Evolutionary conservation across 2,329 filamentous ascomycete genomes (phyloP).

Genomic region (Sphaerulina musiva): DNA sequence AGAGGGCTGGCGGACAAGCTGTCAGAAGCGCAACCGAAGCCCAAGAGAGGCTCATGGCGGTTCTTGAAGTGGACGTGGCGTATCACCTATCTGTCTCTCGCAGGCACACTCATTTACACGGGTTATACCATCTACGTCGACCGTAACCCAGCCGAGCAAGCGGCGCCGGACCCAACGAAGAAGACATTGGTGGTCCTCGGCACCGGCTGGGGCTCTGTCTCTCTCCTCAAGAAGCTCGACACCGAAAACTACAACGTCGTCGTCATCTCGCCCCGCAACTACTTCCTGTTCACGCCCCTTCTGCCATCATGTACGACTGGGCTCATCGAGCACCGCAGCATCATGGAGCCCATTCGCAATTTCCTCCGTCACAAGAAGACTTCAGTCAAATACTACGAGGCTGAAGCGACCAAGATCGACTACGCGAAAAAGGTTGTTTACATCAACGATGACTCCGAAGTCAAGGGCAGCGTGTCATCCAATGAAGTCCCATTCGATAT

Average conservation of each 20-base stretch:
- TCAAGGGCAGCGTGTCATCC: constrained; percentile 73
- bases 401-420: constrained; percentile 92
- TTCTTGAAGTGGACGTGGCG: constrained; percentile 78
- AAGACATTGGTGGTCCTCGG: constrained; percentile 95
- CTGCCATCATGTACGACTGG: constrained; percentile 96
- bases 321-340: constrained; percentile 96
- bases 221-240: constrained; percentile 95
- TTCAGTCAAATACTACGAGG: constrained; percentile 93
- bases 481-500: constrained; percentile 96
- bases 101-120: constrained; percentile 64
- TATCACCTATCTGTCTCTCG: constrained; percentile 65
- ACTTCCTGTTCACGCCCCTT: constrained; percentile 98
- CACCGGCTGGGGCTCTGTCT: constrained; percentile 93
- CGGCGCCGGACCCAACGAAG: constrained; percentile 74
- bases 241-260: constrained; percentile 96
- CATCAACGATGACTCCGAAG: constrained; percentile 86
- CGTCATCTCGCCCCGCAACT: constrained; percentile 96
- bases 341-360: constrained; percentile 97
- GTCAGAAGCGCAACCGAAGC: constrained; percentile 26
- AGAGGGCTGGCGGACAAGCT: constrained; percentile 31
- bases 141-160: constrained; percentile 74
- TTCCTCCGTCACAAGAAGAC: constrained; percentile 94
- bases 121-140: constrained; percentile 77
- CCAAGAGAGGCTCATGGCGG: constrained; percentile 54
- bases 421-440: constrained; percentile 80